Evolutionary conservation across 1,139 yeast species (phyloP), one percentile per base, ranked within the genome.

Genomic region (Pichia sp.): DNA sequence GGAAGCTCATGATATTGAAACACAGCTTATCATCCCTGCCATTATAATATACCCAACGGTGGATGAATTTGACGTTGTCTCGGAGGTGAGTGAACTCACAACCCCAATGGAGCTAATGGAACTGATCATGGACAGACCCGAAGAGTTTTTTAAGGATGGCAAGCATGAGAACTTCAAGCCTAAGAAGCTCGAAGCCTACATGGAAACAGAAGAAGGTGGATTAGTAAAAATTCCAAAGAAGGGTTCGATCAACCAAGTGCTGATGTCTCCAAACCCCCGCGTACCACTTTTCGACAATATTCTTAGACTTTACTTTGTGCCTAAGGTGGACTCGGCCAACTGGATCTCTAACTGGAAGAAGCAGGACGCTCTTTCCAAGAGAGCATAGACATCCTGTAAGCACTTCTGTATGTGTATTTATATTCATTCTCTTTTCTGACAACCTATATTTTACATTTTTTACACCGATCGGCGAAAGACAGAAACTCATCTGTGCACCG

Each of bases 141-240:
- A 79, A 8, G 81, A 80, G 51, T 90, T 90, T 87, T 88, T 85
- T 65, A 78, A 79, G 29, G 82, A 81, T 55, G 84, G 83, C 5
- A 80, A 78, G 59, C 90, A 84, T 65, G 69, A 71, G 51, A 75
- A 84, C 57, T 90, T 90, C 65, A 70, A 75, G 1, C 72, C 81
- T 5, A 80, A 79, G 61, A 79, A 79, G 55, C 72, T 92, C 41
- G 86, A 87, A 54, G 85, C 87, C 23, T 92, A 77, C 68, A 83
- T 89, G 82, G 97, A 90, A 69, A 90, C 97, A 0, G 77, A 73
- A 45, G 67, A 82, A 2, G 97, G 97, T 45, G 98, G 98, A 0
- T 75, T 93, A 57, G 84, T 92, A 44, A 90, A 89, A 69, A 82
- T 88, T 1, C 97, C 97, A 44, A 87, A 85, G 68, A 89, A 87